Percentiles rank a stretch among this genome's conserved stretches.
These are phyloP conservation scores for Coemansia sp. DNA, from an alignment of 192 early-diverging fungal genomes.

Conservation along the genomic window DNA sequence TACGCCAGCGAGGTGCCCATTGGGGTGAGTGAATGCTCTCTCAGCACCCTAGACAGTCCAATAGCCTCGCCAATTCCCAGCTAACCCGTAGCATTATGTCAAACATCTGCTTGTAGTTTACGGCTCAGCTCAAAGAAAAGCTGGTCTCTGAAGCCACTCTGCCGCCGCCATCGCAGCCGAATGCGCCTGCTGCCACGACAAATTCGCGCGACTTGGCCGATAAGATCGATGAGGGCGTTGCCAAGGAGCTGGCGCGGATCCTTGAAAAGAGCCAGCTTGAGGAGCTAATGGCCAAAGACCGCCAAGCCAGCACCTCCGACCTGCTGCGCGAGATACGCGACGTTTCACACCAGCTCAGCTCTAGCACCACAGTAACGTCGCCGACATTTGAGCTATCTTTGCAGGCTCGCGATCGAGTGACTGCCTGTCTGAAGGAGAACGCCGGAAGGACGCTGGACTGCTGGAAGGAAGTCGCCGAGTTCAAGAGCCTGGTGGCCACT, in stretches of 20 bases:
- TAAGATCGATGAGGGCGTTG: slow-evolving; percentile 37
- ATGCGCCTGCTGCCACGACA: neutral
- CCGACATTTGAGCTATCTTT: slow-evolving; percentile 18
- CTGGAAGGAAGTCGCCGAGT: slow-evolving; percentile 52
- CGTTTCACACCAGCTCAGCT: slow-evolving; percentile 32
- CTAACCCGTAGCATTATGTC: neutral
- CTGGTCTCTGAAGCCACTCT: slow-evolving; percentile 13
- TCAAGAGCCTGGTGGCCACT: slow-evolving; percentile 32
- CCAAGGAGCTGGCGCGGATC: slow-evolving; percentile 50
- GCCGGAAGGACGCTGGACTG: slow-evolving; percentile 47
- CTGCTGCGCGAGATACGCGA: slow-evolving; percentile 51
- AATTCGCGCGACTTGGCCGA: slow-evolving; percentile 26
- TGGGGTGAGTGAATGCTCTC: slow-evolving; percentile 33
- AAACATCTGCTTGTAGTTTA: slow-evolving; percentile 33
- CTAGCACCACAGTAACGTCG: slow-evolving; percentile 11
- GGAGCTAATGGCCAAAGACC: slow-evolving; percentile 38
- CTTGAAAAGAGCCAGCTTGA: slow-evolving; percentile 52
- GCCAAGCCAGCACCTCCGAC: slow-evolving; percentile 47
- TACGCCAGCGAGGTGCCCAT: slow-evolving; percentile 45
- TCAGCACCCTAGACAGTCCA: neutral
- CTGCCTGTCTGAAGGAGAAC: slow-evolving; percentile 31
- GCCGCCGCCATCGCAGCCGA: slow-evolving; percentile 8
- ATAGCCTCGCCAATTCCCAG: neutral
- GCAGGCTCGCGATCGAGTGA: slow-evolving; percentile 37
- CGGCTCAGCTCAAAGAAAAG: slow-evolving; percentile 38